Base-by-base conservation (phyloP, 192 early-diverging fungal species). In the Allomyces javanicus region DNA sequence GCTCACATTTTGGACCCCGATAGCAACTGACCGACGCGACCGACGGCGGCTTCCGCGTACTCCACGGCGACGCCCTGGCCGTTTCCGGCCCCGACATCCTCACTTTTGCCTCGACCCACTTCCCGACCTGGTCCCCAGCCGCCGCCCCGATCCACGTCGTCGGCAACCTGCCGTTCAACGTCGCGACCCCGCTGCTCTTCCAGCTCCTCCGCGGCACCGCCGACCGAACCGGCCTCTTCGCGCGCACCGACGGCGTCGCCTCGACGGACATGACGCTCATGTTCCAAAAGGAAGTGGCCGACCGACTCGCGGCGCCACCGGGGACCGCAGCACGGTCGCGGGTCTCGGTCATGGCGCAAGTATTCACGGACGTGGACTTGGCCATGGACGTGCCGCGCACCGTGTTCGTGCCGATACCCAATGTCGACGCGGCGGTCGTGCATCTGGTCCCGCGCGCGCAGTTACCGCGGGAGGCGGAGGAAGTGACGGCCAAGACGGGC, bases 271-370 rank as follows among this genome's bases (percentile, higher is more conserved):
- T 90, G 87, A 83, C 87, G 23, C 72, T 90, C 23, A 90, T 90
- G 89, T 90, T 90, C 72, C 89, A 90, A 72, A 83, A 83, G 63
- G 89, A 90, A 68, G 87, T 90, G 17, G 89, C 77, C 24, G 71
- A 82, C 72, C 74, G 87, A 12, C 82, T 90, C 24, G 72, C 72
- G 7, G 89, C 89, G 5, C 66, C 67, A 0, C 70, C 75, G 6
- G 74, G 69, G 9, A 81, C 78, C 24, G 66, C 75, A 1, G 62
- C 79, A 25, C 76, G 89, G 17, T 82, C 86, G 61, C 75, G 89
- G 44, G 70, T 87, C 0, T 87, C 89, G 19, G 81, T 89, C 9
- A 77, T 89, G 67, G 77, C 84, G 6, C 89, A 90, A 67, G 81
- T 81, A 19, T 22, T 90, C 10, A 89, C 86, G 69, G 73, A 85